Evolutionary conservation across 108 stramenopile genomes (phyloP), one percentile per base, ranked within the genome.

Genomic region (Stephanodiscus minutulus): DNA sequence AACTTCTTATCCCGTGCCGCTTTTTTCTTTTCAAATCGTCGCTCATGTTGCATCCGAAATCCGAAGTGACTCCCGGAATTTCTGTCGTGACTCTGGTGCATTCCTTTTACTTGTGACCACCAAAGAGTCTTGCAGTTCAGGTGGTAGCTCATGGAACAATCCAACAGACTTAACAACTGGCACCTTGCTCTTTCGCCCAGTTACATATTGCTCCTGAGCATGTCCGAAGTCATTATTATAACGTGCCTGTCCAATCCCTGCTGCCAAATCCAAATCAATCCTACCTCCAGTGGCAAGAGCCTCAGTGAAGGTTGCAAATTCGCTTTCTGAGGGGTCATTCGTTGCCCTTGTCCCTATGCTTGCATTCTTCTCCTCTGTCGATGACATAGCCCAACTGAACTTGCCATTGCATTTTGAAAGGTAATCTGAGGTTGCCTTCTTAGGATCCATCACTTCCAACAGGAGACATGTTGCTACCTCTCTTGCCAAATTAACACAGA

Each of bases 11-110:
- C n/a, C n/a, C n/a, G n/a, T n/a, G n/a, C n/a, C n/a, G n/a, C n/a
- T n/a, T n/a, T n/a, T n/a, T n/a, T n/a, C n/a, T n/a, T n/a, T n/a
- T n/a, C n/a, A n/a, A n/a, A n/a, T n/a, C n/a, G n/a, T n/a, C n/a
- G n/a, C n/a, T n/a, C n/a, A n/a, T n/a, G n/a, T n/a, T n/a, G n/a
- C n/a, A n/a, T n/a, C n/a, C n/a, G n/a, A n/a, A n/a, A 95, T 85
- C 24, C 93, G 58, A 57, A 91, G 87, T n/a, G 88, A 56, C 66
- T 76, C 83, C 25, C 79, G 44, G 10, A 65, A 29, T 22, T 36
- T 58, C n/a, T 61, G 11, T 3, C 39, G 39, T 8, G 39, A 39
- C 39, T 4, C 39, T 4, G 39, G 39, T 9, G 50, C 50, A 24
- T 52, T 21, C 50, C 50, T 52, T 24, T 52, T 52, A 52, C 50